Percentiles rank a stretch among this genome's conserved stretches.
phyloP scores from a whole-genome alignment of 2,329 filamentous ascomycete genomes.

The Exutisphaerella laricina region DNA sequence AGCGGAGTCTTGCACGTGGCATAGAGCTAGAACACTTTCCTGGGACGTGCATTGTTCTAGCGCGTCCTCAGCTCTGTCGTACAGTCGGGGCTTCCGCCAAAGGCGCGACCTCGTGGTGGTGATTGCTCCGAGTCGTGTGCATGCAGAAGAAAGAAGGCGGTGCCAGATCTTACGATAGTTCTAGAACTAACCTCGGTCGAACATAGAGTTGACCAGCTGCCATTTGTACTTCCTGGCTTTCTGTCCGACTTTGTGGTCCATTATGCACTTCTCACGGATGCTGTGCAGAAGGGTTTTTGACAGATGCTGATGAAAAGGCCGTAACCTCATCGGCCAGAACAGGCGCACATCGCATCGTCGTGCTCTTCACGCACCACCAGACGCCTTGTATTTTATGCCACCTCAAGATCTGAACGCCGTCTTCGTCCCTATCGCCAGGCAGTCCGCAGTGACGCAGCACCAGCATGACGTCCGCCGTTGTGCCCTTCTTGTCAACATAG shows the following conservation, averaged over 20 bases:
- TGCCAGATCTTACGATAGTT: not conserved
- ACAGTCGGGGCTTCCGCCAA: not conserved
- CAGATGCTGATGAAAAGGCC: not conserved
- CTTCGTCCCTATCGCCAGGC: not conserved
- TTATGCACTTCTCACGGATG: too few species aligned
- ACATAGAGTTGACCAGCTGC: too few species aligned
- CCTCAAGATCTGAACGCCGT: constrained; percentile 1
- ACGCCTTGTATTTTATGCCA: not conserved
- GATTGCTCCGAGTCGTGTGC: not conserved
- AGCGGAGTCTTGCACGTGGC: not conserved
- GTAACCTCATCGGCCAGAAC: not conserved
- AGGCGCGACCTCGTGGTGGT: not conserved
- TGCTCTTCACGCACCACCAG: not conserved
- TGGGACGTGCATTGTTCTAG: not conserved
- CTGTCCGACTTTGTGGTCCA: too few species aligned
- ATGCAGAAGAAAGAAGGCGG: not conserved
- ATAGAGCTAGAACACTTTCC: not conserved
- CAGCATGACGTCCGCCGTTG: not conserved
- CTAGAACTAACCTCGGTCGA: too few species aligned
- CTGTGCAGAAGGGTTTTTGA: not conserved
- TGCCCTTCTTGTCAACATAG: not conserved
- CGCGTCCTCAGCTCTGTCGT: not conserved
- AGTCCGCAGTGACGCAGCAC: not conserved
- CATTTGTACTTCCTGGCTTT: too few species aligned
- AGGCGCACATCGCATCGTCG: constrained; percentile 3